These are phyloP conservation scores for Blastobotrys ciferrii DNA, from an alignment of 1,139 yeast genomes.

Conservation along the genomic window DNA sequence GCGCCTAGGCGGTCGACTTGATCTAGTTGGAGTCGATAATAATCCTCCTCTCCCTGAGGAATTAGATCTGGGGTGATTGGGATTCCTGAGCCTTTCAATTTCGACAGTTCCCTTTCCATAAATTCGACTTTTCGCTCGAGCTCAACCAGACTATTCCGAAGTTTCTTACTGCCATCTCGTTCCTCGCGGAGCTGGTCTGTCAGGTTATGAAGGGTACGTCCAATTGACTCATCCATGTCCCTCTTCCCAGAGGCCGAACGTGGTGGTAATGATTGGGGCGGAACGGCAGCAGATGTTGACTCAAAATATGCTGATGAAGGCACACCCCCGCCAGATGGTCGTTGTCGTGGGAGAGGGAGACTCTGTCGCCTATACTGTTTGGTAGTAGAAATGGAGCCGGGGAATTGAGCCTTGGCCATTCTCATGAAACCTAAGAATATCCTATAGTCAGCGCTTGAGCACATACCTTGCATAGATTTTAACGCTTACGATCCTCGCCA, in stretches of 20 bases:
- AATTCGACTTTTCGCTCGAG: conserved; percentile 12
- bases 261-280: background rate
- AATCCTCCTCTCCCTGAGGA: conserved; percentile 14
- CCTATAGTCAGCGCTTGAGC: background rate
- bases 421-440: conserved; percentile 1
- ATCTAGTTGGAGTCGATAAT: conserved; percentile 16
- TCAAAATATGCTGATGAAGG: conserved; percentile 4
- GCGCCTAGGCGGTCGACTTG: conserved; percentile 11
- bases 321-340: background rate
- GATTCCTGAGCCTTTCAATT: conserved; percentile 5
- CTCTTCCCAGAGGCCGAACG: background rate
- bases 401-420: conserved; percentile 8
- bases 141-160: conserved; percentile 7
- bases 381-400: conserved; percentile 5
- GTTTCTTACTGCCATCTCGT: background rate
- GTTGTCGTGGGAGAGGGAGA: conserved; percentile 8
- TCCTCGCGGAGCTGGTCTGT: conserved; percentile 3
- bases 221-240: background rate
- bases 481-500: conserved; percentile 4
- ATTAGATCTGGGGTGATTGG: conserved; percentile 13
- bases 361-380: conserved; percentile 11
- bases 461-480: background rate
- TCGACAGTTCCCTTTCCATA: conserved; percentile 5
- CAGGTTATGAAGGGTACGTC: background rate
- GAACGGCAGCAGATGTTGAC: background rate